Percentiles rank a stretch among this genome's conserved stretches.
phyloP scores from a whole-genome alignment of 2,329 filamentous ascomycete species.

The Purpureocillium takamizusanense region DNA sequence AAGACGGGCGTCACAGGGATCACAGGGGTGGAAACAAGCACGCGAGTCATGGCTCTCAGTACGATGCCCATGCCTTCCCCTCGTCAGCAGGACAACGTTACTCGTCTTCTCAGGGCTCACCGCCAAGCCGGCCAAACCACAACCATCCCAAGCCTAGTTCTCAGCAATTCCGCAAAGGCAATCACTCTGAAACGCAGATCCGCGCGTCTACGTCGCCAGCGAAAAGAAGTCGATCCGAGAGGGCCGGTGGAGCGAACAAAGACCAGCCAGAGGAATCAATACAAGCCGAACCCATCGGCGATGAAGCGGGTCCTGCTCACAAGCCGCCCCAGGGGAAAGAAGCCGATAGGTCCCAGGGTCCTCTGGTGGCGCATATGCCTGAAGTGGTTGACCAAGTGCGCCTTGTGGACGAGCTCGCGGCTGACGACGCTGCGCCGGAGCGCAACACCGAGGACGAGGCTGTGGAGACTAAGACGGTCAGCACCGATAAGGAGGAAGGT shows the following conservation, averaged over 20 bases:
- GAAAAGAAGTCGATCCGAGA: neutral
- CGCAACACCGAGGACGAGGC: neutral
- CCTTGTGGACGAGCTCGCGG: too few species aligned
- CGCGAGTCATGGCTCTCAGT: neutral
- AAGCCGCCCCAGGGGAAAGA: too few species aligned
- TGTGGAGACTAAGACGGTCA: neutral
- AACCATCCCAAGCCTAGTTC: too few species aligned
- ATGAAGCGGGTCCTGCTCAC: too few species aligned
- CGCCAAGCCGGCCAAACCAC: neutral
- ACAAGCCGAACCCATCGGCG: too few species aligned
- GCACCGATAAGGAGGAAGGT: constrained; percentile 2
- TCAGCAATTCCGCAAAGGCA: neutral
- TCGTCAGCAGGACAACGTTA: neutral
- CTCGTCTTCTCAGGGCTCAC: neutral
- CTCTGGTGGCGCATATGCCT: neutral
- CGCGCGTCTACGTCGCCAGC: neutral
- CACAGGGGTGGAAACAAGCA: constrained; percentile 6
- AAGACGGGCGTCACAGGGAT: constrained; percentile 17
- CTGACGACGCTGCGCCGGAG: too few species aligned
- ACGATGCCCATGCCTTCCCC: neutral
- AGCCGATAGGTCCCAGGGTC: too few species aligned
- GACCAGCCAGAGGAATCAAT: too few species aligned
- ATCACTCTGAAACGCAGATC: neutral
- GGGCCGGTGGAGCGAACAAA: too few species aligned
- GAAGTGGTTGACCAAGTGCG: neutral